These are phyloP conservation scores for Mortierella sp. DNA, from an alignment of 371 early-diverging fungal species.

Conservation along the genomic window DNA sequence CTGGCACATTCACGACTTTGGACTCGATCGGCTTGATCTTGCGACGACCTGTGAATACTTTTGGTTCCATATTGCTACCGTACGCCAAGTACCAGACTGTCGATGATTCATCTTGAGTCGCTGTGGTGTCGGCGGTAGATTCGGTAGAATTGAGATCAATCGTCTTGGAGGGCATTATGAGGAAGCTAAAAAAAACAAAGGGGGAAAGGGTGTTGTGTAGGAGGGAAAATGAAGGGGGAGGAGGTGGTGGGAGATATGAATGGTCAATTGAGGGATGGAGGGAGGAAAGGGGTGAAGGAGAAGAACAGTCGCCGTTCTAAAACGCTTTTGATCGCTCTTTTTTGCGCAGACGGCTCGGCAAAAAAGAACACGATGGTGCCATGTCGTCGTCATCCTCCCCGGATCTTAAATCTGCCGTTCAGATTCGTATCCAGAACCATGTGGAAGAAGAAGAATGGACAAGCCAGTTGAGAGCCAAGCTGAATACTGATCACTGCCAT, in stretches of 20 bases:
- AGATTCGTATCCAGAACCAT: too few species aligned
- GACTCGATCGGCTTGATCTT: conserved; percentile 57
- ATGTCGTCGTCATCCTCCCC: too few species aligned
- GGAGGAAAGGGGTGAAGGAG: background rate
- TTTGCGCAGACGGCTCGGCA: too few species aligned
- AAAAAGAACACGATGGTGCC: too few species aligned
- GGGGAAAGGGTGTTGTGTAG: background rate
- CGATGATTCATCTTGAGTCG: background rate
- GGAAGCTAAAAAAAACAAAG: background rate
- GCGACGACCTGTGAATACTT: conserved; percentile 59
- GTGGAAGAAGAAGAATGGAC: too few species aligned
- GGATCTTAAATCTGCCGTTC: too few species aligned
- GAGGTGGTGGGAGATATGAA: background rate
- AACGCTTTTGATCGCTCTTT: too few species aligned
- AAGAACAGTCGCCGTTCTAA: background rate
- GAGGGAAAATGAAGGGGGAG: background rate
- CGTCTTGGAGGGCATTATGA: background rate
- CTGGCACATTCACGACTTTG: conserved; percentile 52
- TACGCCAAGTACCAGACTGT: conserved; percentile 56
- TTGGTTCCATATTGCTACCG: conserved; percentile 62
- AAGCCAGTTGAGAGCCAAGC: too few species aligned
- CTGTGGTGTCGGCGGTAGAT: background rate
- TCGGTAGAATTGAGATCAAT: background rate
- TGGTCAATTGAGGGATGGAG: background rate
- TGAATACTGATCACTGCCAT: too few species aligned